Base-by-base conservation (phyloP, 352 stramenopile species). In the Phytophthora pini region DNA sequence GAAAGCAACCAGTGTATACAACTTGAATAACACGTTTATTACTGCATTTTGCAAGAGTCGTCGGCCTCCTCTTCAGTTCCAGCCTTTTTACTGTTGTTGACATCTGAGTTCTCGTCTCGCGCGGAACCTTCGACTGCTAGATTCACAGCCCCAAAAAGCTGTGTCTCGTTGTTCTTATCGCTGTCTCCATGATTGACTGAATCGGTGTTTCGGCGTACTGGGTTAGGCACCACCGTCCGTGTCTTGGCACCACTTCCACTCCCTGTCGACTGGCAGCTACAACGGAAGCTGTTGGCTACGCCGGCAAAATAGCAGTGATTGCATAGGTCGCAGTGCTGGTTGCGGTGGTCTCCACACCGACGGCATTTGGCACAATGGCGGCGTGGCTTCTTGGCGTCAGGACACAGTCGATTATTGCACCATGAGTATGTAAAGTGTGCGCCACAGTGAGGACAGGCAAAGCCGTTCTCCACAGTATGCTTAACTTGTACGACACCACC, bases 301-400 rank as follows among this genome's bases (percentile, higher is more conserved):
- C 86, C 86, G 8, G 86, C 86, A 76, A 94, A 94, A 66, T 93
- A 94, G 62, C 86, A 94, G 61, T 92, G 86, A 47, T 91, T 90
- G 65, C 86, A 94, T 20, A 85, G 70, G 56, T 94, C 80, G 41
- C 86, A 94, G 61, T 94, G 86, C 68, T 90, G 79, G 53, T 91
- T 94, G 44, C 86, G 86, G 57, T 94, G 84, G 63, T 91, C 82
- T 1, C 80, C 85, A 63, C 85, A 94, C 2, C 85, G 83, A 9
- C 84, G 82, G 48, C 85, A 94, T 58, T 92, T 94, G 27, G 70
- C 78, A 48, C 86, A 94, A 65, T 94, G 84, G 51, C 90, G 90
- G 12, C 85, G 80, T 15, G 83, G 85, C 64, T 92, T 90, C 66
- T 92, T 94, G 51, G 82, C 59, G 55, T 92, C 85, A 46, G 86